Conservation (phyloP, 164 flowering plant genomes). For the Paratinospora sagittata region DNA sequence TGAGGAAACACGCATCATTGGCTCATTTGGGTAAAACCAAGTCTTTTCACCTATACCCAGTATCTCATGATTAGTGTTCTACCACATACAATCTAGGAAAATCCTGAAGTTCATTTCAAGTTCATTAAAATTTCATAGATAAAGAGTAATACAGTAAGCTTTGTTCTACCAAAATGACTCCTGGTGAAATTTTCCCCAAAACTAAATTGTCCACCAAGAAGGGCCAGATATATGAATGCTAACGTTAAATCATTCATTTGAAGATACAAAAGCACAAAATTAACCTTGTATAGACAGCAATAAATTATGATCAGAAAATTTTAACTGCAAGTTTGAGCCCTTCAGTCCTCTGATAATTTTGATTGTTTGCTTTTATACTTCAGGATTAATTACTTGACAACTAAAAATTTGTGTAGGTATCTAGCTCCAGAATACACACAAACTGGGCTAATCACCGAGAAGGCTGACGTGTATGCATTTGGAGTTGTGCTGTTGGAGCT, state of each 20-base stretch:
- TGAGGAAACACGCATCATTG: slow-evolving; percentile 31
- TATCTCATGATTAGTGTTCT: too few relatives aligned
- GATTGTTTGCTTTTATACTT: background rate
- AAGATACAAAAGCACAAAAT: too few relatives aligned
- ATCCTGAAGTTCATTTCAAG: background rate
- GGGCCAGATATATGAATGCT: too few relatives aligned
- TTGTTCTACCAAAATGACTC: too few relatives aligned
- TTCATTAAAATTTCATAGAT: background rate
- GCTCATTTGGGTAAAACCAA: slow-evolving; percentile 47
- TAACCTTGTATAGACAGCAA: background rate
- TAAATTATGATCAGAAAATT: background rate
- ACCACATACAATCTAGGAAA: too few relatives aligned
- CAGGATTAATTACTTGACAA: background rate
- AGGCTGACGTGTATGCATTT: slow-evolving; percentile 39
- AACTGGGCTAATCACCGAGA: slow-evolving; percentile 35
- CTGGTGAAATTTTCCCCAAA: too few relatives aligned
- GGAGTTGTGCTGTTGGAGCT: slow-evolving; percentile 39
- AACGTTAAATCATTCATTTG: too few relatives aligned
- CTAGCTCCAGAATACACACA: slow-evolving; percentile 38
- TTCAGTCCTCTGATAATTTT: background rate
- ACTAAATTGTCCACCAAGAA: too few relatives aligned
- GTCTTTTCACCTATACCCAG: too few relatives aligned
- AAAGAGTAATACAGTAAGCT: too few relatives aligned
- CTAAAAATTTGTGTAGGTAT: slow-evolving; percentile 22
- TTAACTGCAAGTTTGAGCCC: background rate